Conservation (phyloP, 2,329 filamentous ascomycete species). For the Trichoderma sp. region DNA sequence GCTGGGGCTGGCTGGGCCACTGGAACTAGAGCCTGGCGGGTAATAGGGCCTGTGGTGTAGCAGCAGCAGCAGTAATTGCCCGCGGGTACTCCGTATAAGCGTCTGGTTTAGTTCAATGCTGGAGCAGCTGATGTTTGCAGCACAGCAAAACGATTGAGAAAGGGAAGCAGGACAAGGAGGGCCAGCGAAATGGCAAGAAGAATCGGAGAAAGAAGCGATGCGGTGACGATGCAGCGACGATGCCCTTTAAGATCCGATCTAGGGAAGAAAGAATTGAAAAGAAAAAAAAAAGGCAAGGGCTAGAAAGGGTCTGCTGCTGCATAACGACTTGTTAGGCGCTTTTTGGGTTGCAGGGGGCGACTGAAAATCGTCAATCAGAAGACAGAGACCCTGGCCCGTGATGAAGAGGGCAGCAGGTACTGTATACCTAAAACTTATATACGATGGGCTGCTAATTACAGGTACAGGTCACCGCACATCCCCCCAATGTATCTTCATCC, state of each 20-base stretch:
- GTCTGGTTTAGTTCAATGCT: neutral
- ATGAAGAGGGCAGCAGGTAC: neutral
- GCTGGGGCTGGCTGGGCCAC: slow-evolving; percentile 3
- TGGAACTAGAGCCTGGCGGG: neutral
- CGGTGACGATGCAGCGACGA: slow-evolving; percentile 18
- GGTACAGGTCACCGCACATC: neutral
- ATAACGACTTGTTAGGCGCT: slow-evolving; percentile 1
- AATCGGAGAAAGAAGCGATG: slow-evolving; percentile 1
- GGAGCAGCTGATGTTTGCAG: neutral
- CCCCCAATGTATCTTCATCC: neutral
- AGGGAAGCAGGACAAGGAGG: neutral
- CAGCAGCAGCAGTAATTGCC: neutral
- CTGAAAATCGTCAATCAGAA: slow-evolving; percentile 14
- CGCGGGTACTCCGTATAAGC: neutral
- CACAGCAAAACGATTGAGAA: neutral
- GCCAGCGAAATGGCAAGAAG: slow-evolving; percentile 4
- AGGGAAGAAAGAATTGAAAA: neutral
- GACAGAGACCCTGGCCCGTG: neutral
- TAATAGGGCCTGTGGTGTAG: neutral
- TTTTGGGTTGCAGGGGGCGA: slow-evolving; percentile 21
- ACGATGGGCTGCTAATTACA: neutral
- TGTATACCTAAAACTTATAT: neutral
- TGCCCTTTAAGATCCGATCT: slow-evolving; percentile 12
- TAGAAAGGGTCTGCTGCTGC: slow-evolving; percentile 10
- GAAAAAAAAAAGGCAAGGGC: slow-evolving; percentile 22